phyloP scores from a whole-genome alignment of 2,329 filamentous ascomycete genomes.

The Fusarium oligoseptatum region DNA sequence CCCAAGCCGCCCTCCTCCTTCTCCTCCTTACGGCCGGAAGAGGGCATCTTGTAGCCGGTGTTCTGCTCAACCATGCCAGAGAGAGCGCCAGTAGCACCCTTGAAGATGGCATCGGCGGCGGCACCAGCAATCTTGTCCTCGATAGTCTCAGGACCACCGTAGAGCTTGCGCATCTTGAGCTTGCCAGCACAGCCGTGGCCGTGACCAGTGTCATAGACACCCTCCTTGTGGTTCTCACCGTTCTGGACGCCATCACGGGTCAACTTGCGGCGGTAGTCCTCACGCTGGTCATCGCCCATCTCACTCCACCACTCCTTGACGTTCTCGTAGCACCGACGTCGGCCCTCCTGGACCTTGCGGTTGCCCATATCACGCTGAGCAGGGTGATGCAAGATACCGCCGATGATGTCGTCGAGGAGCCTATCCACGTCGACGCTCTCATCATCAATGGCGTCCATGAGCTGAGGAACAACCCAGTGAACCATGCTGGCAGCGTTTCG shows the following conservation, averaged over 20 bases:
- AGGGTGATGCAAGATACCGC: constrained; percentile 89
- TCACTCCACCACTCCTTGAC: constrained; percentile 87
- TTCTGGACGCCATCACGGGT: constrained; percentile 82
- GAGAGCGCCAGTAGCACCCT: constrained; percentile 68
- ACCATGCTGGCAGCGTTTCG: constrained; percentile 84
- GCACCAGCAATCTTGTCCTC: constrained; percentile 70
- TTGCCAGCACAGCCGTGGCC: constrained; percentile 86
- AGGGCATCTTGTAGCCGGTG: constrained; percentile 59
- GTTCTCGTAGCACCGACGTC: constrained; percentile 81
- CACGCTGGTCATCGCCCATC: constrained; percentile 71
- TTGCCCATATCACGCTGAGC: constrained; percentile 78
- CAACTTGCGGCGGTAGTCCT: constrained; percentile 80
- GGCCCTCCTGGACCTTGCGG: constrained; percentile 79
- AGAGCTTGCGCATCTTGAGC: constrained; percentile 81
- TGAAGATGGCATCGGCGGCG: constrained; percentile 69
- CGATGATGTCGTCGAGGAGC: constrained; percentile 81
- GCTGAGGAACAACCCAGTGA: constrained; percentile 87
- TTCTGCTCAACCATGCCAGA: constrained; percentile 61
- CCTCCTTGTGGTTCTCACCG: constrained; percentile 88
- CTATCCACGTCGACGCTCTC: constrained; percentile 76
- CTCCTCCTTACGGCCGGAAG: constrained; percentile 52
- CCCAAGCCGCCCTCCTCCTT: constrained; percentile 75
- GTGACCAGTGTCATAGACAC: constrained; percentile 85
- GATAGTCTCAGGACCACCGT: constrained; percentile 61
- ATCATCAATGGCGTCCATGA: constrained; percentile 90